These are phyloP conservation scores for Hypoxylon fuscum DNA, from an alignment of 495 filamentous ascomycete species.

Conservation along the genomic window DNA sequence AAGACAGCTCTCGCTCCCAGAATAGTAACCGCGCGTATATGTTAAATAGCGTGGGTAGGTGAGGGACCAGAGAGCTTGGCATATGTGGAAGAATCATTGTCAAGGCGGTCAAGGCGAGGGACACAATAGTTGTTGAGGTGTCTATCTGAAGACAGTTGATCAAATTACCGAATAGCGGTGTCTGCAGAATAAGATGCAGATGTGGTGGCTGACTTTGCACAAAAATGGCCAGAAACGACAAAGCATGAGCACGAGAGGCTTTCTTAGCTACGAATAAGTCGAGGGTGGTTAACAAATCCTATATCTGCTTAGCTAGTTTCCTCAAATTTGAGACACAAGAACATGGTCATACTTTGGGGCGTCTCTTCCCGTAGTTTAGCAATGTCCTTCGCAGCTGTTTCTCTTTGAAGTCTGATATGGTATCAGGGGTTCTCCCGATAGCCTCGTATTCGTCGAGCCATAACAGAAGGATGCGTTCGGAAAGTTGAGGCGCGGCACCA, in stretches of 20 bases:
- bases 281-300: conserved; percentile 69
- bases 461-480: conserved; percentile 63
- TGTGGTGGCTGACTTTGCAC: conserved; percentile 74
- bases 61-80: conserved; percentile 67
- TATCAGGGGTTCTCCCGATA: conserved; percentile 50
- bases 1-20: conserved; percentile 67
- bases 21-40: conserved; percentile 78
- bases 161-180: conserved; percentile 70
- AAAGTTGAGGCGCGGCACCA: conserved; percentile 54
- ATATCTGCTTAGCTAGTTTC: conserved; percentile 35
- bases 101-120: conserved; percentile 70
- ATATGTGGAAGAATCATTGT: conserved; percentile 82
- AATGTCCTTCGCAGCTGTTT: conserved; percentile 62
- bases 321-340: not conserved
- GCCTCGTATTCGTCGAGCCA: conserved; percentile 66
- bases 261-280: conserved; percentile 68
- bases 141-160: conserved; percentile 75
- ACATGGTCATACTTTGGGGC: conserved; percentile 65
- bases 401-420: conserved; percentile 61
- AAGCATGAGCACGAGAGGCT: conserved; percentile 63
- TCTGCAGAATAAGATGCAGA: conserved; percentile 72
- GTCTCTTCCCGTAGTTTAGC: conserved; percentile 68
- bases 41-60: conserved; percentile 74
- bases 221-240: conserved; percentile 70
- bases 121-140: conserved; percentile 73